Conservation (phyloP, 306 rosid species). For the Pyrus betulifolia region DNA sequence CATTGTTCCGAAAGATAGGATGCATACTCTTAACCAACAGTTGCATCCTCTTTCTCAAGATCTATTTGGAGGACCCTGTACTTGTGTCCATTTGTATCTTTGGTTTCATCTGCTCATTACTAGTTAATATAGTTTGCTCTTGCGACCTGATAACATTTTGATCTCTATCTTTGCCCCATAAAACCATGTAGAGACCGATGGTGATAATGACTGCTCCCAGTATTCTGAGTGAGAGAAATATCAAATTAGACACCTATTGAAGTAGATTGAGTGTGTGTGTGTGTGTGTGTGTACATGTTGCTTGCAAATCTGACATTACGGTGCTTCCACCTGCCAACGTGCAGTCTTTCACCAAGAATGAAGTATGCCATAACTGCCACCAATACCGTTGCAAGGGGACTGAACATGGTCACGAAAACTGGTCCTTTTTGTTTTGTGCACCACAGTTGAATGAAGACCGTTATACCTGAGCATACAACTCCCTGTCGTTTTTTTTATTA, state of each 20-base stretch:
- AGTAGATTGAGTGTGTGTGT: not conserved
- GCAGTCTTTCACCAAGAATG: slow-evolving; percentile 28
- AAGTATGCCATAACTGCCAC: slow-evolving; percentile 31
- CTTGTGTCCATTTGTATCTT: not conserved
- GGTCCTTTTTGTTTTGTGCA: slow-evolving; percentile 27
- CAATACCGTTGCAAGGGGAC: slow-evolving; percentile 24
- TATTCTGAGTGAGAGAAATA: slow-evolving; percentile 23
- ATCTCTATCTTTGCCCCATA: slow-evolving; percentile 42
- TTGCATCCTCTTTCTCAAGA: not conserved
- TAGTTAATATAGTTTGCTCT: not conserved
- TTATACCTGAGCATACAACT: slow-evolving; percentile 16
- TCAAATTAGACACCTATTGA: not conserved
- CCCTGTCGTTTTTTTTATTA: slow-evolving; percentile 14
- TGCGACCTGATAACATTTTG: slow-evolving; percentile 11
- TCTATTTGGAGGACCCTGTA: slow-evolving; percentile 5
- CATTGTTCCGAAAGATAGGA: not conserved
- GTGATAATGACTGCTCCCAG: slow-evolving; percentile 34
- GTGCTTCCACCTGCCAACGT: slow-evolving; percentile 31
- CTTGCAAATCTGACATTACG: not conserved
- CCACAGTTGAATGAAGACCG: slow-evolving; percentile 32
- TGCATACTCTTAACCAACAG: not conserved
- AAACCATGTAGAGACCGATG: slow-evolving; percentile 30
- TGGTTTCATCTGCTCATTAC: slow-evolving; percentile 5
- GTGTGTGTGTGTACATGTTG: not conserved
- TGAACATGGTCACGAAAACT: slow-evolving; percentile 34